These are phyloP conservation scores for Tricladium varicosporioides DNA, from an alignment of 2,329 filamentous ascomycete genomes.

Conservation along the genomic window DNA sequence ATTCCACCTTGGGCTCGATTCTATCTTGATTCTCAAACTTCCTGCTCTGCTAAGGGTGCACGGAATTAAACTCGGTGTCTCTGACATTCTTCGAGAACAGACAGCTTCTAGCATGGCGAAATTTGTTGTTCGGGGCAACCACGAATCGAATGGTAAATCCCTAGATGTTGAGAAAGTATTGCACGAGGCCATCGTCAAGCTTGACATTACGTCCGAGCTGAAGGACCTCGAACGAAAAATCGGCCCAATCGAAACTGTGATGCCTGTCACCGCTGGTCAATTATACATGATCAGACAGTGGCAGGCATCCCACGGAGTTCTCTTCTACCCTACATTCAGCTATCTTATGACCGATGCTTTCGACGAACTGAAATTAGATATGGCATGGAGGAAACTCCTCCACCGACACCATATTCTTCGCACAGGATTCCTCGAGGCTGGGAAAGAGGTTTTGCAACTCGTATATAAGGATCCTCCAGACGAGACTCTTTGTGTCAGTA, in stretches of 20 bases:
- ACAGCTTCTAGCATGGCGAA: slow-evolving; percentile 64
- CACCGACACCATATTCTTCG: slow-evolving; percentile 62
- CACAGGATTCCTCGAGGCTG: slow-evolving; percentile 54
- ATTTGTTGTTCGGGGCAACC: slow-evolving; percentile 24
- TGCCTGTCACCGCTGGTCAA: slow-evolving; percentile 77
- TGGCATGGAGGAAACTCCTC: slow-evolving; percentile 62
- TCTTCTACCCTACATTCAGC: slow-evolving; percentile 74
- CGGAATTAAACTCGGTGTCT: slow-evolving; percentile 62
- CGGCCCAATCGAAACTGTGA: slow-evolving; percentile 45
- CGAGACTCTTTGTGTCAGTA: slow-evolving; percentile 31
- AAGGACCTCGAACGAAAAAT: slow-evolving; percentile 39
- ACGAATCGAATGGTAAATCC: slow-evolving; percentile 27
- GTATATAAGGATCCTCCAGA: slow-evolving; percentile 44
- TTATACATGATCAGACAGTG: slow-evolving; percentile 77
- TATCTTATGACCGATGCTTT: slow-evolving; percentile 50
- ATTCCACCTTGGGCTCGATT: slow-evolving; percentile 86
- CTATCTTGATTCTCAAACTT: slow-evolving; percentile 87
- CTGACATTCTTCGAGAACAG: slow-evolving; percentile 65
- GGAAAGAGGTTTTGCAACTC: slow-evolving; percentile 61
- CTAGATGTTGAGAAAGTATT: slow-evolving; percentile 45
- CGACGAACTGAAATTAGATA: slow-evolving; percentile 42
- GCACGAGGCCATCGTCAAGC: slow-evolving; percentile 33
- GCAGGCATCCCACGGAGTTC: slow-evolving; percentile 61
- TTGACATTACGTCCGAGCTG: slow-evolving; percentile 43
- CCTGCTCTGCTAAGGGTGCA: slow-evolving; percentile 65